Evolutionary conservation across 2,329 filamentous ascomycete species (phyloP).

Genomic region (Hypomyces perniciosus): DNA sequence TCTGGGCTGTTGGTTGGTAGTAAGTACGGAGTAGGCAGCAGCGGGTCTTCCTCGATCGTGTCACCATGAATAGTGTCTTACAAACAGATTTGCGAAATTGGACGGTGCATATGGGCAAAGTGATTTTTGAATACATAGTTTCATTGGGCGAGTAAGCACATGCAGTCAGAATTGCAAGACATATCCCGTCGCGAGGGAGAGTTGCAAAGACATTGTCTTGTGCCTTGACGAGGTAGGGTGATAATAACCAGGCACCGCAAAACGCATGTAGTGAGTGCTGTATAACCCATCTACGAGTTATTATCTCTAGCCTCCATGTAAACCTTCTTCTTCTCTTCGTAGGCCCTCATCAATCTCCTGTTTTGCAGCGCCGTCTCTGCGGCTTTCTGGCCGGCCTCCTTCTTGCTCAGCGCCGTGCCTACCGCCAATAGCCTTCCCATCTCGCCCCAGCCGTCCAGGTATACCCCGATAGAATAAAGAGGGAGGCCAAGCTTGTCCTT

Average conservation of each 20-base stretch:
- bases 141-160: too few species aligned
- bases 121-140: too few species aligned
- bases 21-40: too few species aligned
- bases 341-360: constrained; percentile 54
- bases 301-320: constrained; percentile 28
- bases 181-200: too few species aligned
- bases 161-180: too few species aligned
- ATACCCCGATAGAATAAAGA: constrained; percentile 58
- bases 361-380: constrained; percentile 59
- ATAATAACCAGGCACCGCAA: too few species aligned
- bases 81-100: too few species aligned
- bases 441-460: constrained; percentile 64
- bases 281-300: background rate
- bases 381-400: constrained; percentile 62
- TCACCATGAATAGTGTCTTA: too few species aligned
- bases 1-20: too few species aligned
- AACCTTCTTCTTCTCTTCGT: constrained; percentile 42
- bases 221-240: background rate
- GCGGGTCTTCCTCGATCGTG: too few species aligned
- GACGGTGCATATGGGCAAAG: too few species aligned
- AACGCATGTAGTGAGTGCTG: background rate
- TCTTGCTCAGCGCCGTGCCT: constrained; percentile 60
- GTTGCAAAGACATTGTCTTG: background rate
- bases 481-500: constrained; percentile 51
- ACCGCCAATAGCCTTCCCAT: constrained; percentile 54